These are phyloP conservation scores for Tuber melanosporum DNA, from an alignment of 495 filamentous ascomycete species.

Conservation along the genomic window DNA sequence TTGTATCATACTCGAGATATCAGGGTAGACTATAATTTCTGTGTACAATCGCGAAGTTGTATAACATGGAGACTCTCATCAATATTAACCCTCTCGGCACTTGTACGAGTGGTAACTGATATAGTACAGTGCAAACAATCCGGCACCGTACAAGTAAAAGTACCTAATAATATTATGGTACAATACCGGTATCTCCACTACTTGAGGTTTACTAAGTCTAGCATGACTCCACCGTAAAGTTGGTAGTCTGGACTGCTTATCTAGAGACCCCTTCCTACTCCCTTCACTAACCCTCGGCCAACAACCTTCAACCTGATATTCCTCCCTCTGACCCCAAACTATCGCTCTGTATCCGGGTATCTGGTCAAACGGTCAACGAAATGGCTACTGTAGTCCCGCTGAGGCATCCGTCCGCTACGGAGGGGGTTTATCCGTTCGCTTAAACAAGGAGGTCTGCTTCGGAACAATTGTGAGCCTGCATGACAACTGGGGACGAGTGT, in stretches of 20 bases:
- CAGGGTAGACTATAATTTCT: neutral
- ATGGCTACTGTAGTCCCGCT: neutral
- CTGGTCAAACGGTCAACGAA: neutral
- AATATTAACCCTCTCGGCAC: neutral
- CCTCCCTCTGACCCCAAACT: neutral
- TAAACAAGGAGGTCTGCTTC: neutral
- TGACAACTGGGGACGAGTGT: neutral
- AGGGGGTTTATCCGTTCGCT: neutral
- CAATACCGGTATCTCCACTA: neutral
- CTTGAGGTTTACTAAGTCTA: neutral
- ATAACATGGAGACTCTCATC: neutral
- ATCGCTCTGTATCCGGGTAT: neutral
- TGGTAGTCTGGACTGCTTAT: neutral
- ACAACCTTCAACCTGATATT: neutral
- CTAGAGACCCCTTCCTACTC: neutral
- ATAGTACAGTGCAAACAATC: neutral
- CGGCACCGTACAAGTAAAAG: neutral
- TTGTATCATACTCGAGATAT: neutral
- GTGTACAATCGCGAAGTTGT: neutral
- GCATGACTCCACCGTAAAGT: neutral
- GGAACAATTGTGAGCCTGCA: neutral
- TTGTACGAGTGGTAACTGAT: neutral
- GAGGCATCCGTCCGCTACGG: neutral
- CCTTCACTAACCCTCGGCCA: neutral
- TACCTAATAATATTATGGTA: too few species aligned